Evolutionary conservation across 208 protist genomes (phyloP).

Genomic region (Leishmania guyanensis): DNA sequence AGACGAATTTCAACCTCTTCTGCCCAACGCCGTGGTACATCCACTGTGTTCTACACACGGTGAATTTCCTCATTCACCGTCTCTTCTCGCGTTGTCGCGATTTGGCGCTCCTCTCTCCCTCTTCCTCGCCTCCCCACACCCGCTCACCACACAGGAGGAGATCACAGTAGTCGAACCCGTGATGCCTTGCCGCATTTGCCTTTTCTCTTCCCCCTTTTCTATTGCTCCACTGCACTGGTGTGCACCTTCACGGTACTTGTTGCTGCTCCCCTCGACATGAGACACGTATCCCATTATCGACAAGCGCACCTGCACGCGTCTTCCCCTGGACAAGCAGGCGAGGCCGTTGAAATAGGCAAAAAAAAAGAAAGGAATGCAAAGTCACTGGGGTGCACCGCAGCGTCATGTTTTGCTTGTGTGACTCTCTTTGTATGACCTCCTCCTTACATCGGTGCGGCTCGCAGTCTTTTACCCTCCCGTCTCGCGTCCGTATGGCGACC

Average conservation of each 20-base stretch:
- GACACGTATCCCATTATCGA: neutral
- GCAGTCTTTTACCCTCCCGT: neutral
- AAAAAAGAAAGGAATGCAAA: too few relatives aligned
- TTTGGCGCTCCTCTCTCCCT: neutral
- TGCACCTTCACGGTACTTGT: neutral
- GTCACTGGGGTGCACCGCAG: neutral
- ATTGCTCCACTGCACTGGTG: neutral
- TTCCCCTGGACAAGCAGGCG: neutral
- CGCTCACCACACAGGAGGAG: neutral
- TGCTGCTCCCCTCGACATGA: neutral
- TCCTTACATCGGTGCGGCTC: neutral
- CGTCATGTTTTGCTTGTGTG: neutral
- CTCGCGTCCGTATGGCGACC: neutral
- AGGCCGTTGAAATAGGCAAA: neutral
- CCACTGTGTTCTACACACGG: neutral
- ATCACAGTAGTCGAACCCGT: neutral
- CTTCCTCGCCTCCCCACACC: too few relatives aligned
- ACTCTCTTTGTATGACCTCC: neutral
- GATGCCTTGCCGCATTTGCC: neutral
- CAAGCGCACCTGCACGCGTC: neutral
- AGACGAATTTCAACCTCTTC: neutral
- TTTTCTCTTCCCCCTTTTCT: constrained; percentile 15
- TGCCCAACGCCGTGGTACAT: neutral
- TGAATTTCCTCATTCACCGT: neutral
- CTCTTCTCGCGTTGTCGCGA: neutral